Base-by-base conservation (phyloP, 2,329 filamentous ascomycete genomes). In the Chalaropsis thielavioides region DNA sequence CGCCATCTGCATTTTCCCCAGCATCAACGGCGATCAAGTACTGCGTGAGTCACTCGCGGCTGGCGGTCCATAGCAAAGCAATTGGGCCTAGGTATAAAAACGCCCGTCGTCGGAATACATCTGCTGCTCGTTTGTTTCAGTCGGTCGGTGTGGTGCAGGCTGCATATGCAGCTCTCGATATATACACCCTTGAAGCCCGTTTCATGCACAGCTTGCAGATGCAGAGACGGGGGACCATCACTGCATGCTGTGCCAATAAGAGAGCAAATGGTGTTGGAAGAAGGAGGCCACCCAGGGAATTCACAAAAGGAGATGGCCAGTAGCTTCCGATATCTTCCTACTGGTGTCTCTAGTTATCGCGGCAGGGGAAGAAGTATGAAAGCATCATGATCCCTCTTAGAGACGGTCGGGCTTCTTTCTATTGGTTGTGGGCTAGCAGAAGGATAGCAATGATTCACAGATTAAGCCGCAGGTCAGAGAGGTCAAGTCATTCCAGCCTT, bases 261-360 rank as follows among this genome's bases (percentile, higher is more conserved):
- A 58, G 15, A 19, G 24, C 17, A 58, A 31, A 19, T 58, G 17
- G 6, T 15, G 6, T 38, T 58, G 3, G 27, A n/a, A 58, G 27
- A 58, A 58, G 22, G 54, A 58, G 54, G 54, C 54, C 54, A 58
- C 54, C 54, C 54, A 58, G 19, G 54, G 38, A 35, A 22, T n/a
- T 58, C 17, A 17, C 54, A 58, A 58, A 58, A 58, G 8, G 38
- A 58, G 54, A 31, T 35, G 54, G 54, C 54, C 24, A 38, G 31
- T 19, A n/a, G 54, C 24, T 58, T 58, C 54, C 54, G 54, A 58
- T 11, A 58, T 38, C 27, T 58, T 35, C 54, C 54, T 58, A 38
- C 13, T n/a, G 27, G 8, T 38, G 54, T 58, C 13, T 58, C 54
- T 58, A 10, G 38, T 58, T 58, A 58, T 58, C 27, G 54, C 24